A percentile compares a stretch with the other conserved stretches of the same genome.
Evolutionary conservation across 108 stramenopile genomes (phyloP).

Genomic region (Pseudonitzschia multistriata): DNA sequence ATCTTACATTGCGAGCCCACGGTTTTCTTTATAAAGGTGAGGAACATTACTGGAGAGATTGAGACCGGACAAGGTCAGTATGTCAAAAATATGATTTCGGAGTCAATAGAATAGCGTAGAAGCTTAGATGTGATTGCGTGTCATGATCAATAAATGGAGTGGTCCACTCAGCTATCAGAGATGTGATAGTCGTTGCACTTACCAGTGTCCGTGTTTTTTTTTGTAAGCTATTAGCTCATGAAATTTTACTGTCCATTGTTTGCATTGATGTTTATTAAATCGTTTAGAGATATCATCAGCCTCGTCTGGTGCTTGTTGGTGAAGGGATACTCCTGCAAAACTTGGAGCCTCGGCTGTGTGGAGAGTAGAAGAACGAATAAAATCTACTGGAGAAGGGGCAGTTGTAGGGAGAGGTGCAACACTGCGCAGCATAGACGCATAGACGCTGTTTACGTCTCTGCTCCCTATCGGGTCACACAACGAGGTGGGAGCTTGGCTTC

Average conservation of each 20-base stretch:
- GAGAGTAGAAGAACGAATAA: not conserved
- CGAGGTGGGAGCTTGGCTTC: not conserved
- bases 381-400: not conserved
- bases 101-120: not conserved
- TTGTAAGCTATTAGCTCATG: conserved; percentile 41
- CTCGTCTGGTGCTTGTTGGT: too few species aligned
- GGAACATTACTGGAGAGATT: conserved; percentile 1
- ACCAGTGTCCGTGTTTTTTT: conserved; percentile 43
- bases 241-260: conserved; percentile 54
- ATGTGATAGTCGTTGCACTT: not conserved
- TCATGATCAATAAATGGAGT: too few species aligned
- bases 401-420: not conserved
- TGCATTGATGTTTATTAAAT: conserved; percentile 29
- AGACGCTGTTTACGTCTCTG: not conserved
- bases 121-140: too few species aligned
- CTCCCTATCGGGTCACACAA: not conserved
- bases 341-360: too few species aligned
- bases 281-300: too few species aligned
- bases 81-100: not conserved
- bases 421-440: not conserved
- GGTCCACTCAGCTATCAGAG: not conserved
- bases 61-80: not conserved
- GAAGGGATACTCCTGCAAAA: too few species aligned
- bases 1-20: conserved; percentile 10
- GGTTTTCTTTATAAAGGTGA: not conserved